Evolutionary conservation across 352 stramenopile genomes (phyloP), one percentile per base, ranked within the genome.

Genomic region (Pythium pyrilobum): DNA sequence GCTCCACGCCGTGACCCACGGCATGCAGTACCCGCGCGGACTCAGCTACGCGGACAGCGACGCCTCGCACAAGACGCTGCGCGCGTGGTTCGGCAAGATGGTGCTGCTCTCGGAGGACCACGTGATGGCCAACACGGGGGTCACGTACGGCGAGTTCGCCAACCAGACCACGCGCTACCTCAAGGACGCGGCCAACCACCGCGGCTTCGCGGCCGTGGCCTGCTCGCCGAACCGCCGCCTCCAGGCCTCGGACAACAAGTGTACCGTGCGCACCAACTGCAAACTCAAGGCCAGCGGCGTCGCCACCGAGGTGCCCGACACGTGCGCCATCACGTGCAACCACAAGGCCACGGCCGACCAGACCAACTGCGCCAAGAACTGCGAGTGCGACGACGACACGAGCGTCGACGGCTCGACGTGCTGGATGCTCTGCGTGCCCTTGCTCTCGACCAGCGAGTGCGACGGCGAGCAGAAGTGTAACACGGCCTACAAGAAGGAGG

Each of bases 1-100:
- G 12, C 64, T 89, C 31, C 76, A 68, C 13, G 66, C 80, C 0
- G 82, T 93, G 47, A 59, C 79, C 43, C 82, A 93, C 62, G 82
- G 74, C 37, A 92, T 92, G 82, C 67, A 71, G 4, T 87, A 83
- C 49, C 78, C 78, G 15, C 72, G 71, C 25, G 57, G 53, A 0
- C 52, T 87, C 9, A 80, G 64, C 50, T 66, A 74, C 34, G 45
- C 67, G 7, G 62, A 73, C 21, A 58, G 24, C 4, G 52, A 4
- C 21, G 45, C 23, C 6, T 51, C 45, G 36, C 64, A 74, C 52
- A 56, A 52, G 52, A 75, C 62, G 34, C 33, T 86, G 21, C 75
- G 78, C 3, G 72, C 78, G 28, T 89, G 78, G 78, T 86, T 63
- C 28, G 60, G 60, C 34, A 68, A 68, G 60, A 72, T 72, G 65